Base-by-base conservation (phyloP, 73 alveolate species). In the Paramecium sonneborni region DNA sequence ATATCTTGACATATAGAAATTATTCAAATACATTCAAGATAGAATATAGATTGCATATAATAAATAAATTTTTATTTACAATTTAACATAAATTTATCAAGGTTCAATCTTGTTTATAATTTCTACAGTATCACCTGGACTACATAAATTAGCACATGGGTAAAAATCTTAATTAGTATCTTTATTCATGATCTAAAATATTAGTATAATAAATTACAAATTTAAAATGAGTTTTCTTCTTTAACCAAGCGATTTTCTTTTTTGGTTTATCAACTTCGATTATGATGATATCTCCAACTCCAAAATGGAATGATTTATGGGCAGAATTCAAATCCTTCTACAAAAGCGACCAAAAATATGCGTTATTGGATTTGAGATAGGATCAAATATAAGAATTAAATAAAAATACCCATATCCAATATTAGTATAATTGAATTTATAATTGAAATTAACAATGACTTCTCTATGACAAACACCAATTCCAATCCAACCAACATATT, bases 121-220 rank as follows among this genome's bases (percentile, higher is more conserved):
- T 46, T 79, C 90, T 3, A 79, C 90, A 24, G 90, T 79, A 79
- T 79, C 90, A 14, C 90, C 90, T 4, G 90, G 90, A 79, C 90
- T 79, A 79, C 90, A 79, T 23, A 79, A 18, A 79, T 79, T 79
- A 41, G 90, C 90, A 44, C 90, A 79, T 14, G 90, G 90, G 11
- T 79, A 79, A 23, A 79, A 44, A 46, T 79, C 90, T 43, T 24
- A 46, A 24, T 6, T 39, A 43, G 72, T 79, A 44, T 79, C 90
- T 5, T 41, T 23, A 44, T 79, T 39, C 90, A 79, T 79, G 1
- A 76, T 30, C 90, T 79, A 79, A 1, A 18, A 2, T 7, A 20
- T 11, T 79, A 9, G 41, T 1, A 10, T 39, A 10, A 74, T 2
- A 14, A 14, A 44, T 39, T 79, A 79, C 90, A 79, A 79, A 43